Percentiles rank a stretch among this genome's conserved stretches.
phyloP scores from a whole-genome alignment of 768 basidiomycete genomes.

The Harrya chromipes region DNA sequence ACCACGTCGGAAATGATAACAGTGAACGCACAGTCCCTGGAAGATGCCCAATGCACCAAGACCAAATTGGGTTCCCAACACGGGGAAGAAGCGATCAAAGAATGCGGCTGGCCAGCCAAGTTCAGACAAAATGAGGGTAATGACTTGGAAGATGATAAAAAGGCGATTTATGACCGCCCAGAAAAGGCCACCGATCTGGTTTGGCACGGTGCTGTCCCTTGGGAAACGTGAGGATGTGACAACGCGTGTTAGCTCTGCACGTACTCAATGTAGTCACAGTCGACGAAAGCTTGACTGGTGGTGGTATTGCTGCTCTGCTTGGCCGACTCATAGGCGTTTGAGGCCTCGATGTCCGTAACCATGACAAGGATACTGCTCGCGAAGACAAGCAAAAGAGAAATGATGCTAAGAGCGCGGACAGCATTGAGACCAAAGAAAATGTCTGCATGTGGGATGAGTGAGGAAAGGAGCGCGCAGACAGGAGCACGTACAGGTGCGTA shows the following conservation, averaged over 20 bases:
- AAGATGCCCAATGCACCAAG: slow-evolving; percentile 85
- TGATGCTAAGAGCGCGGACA: slow-evolving; percentile 75
- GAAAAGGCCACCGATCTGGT: slow-evolving; percentile 87
- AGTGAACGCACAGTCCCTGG: slow-evolving; percentile 67
- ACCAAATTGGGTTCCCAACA: slow-evolving; percentile 81
- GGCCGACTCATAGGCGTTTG: slow-evolving; percentile 58
- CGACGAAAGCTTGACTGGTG: slow-evolving; percentile 31
- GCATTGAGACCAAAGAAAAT: slow-evolving; percentile 76
- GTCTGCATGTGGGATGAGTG: slow-evolving; percentile 32
- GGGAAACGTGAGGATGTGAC: slow-evolving; percentile 19
- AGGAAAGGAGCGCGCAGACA: not conserved
- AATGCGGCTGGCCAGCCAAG: slow-evolving; percentile 74
- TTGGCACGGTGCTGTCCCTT: slow-evolving; percentile 79
- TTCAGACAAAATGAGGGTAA: slow-evolving; percentile 81
- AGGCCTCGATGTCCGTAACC: slow-evolving; percentile 70
- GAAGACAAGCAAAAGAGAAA: slow-evolving; percentile 76
- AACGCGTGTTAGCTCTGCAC: slow-evolving; percentile 22
- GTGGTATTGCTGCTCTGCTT: slow-evolving; percentile 32
- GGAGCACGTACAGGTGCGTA: slow-evolving; percentile 44
- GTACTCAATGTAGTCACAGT: slow-evolving; percentile 79
- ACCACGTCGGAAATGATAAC: not conserved
- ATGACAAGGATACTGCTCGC: slow-evolving; percentile 74
- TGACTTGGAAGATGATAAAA: slow-evolving; percentile 81
- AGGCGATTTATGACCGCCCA: slow-evolving; percentile 89
- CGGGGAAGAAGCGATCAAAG: slow-evolving; percentile 84